These are phyloP conservation scores for Pseudoscleropodium purum DNA, from an alignment of 225 moss, liverwort and hornwort species.

Conservation along the genomic window DNA sequence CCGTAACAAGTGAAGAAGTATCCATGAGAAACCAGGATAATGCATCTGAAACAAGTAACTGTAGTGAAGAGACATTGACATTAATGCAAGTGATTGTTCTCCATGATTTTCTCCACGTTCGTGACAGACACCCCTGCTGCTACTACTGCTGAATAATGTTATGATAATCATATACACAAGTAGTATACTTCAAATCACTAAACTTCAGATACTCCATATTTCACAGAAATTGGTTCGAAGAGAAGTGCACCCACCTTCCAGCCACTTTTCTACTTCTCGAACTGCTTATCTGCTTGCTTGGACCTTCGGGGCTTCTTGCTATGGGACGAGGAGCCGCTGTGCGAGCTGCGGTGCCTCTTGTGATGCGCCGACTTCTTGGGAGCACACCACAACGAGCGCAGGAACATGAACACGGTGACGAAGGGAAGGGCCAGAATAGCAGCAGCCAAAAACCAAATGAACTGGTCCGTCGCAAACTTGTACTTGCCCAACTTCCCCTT, in stretches of 20 bases:
- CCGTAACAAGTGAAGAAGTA: not conserved
- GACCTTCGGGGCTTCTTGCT: constrained; percentile 41
- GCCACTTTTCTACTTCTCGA: constrained; percentile 7
- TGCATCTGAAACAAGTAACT: not conserved
- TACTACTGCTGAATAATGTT: not conserved
- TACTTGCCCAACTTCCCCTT: not conserved
- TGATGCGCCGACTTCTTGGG: constrained; percentile 9
- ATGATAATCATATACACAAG: not conserved
- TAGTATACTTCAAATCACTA: not conserved
- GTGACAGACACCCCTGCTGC: not conserved
- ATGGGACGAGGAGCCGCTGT: constrained; percentile 15
- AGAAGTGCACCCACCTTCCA: not conserved
- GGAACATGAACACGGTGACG: constrained; percentile 8
- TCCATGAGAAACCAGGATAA: not conserved
- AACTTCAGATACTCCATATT: not conserved
- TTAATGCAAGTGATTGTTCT: not conserved
- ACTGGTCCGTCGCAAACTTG: not conserved
- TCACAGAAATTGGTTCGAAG: not conserved
- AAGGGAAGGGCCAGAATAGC: constrained; percentile 37
- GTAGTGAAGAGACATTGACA: not conserved
- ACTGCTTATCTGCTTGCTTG: constrained; percentile 32
- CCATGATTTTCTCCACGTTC: not conserved
- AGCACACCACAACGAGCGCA: constrained; percentile 3
- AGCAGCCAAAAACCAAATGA: constrained; percentile 27
- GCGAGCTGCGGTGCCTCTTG: constrained; percentile 40